Evolutionary conservation across 1,284 basidiomycete genomes (phyloP).

Genomic region (Exobasidium rhododendri): DNA sequence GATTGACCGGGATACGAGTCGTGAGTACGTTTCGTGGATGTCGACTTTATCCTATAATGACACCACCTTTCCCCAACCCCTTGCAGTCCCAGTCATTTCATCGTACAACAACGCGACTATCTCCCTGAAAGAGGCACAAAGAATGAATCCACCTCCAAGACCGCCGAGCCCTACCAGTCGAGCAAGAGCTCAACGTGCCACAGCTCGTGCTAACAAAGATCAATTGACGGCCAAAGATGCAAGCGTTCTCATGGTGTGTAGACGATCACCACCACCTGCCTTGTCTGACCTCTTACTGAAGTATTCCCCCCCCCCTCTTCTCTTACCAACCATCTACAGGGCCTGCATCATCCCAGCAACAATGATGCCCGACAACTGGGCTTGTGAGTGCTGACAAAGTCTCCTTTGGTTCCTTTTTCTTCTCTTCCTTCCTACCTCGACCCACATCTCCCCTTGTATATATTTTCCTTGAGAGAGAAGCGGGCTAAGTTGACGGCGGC

Average conservation of each 20-base stretch:
- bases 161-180: conserved; percentile 87
- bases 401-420: background rate
- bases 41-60: background rate
- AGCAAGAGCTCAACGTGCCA: conserved; percentile 81
- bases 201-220: conserved; percentile 81
- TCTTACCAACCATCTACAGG: background rate
- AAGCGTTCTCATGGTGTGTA: conserved; percentile 49
- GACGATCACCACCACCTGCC: background rate
- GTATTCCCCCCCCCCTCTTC: background rate
- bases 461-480: background rate
- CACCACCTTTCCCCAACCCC: background rate
- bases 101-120: conserved; percentile 97
- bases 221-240: conserved; percentile 69
- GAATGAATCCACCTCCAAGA: conserved; percentile 89
- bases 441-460: background rate
- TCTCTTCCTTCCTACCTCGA: conserved; percentile 1
- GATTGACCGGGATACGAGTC: conserved; percentile 65
- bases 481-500: background rate
- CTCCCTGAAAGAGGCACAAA: conserved; percentile 86
- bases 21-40: conserved; percentile 16
- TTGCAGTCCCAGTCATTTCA: conserved; percentile 73
- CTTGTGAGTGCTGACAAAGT: conserved; percentile 3
- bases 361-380: conserved; percentile 1
- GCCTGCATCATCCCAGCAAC: background rate
- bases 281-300: background rate